Evolutionary conservation across 805 yeast genomes (phyloP).

Genomic region (Yarrowia divulgata): DNA sequence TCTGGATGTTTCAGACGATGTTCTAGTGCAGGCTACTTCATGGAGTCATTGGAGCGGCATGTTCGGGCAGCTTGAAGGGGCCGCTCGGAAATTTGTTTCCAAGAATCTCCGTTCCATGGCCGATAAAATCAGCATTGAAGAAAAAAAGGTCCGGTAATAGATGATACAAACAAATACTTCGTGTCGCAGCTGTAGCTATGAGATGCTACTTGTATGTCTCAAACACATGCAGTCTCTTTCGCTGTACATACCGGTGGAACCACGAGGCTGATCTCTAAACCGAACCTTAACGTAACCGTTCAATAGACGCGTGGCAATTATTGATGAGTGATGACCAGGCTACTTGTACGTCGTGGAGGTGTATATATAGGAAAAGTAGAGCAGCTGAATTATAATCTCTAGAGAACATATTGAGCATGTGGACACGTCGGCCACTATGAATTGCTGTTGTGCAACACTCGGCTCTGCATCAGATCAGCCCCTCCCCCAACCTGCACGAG

Average conservation of each 20-base stretch:
- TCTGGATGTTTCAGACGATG: conserved; percentile 22
- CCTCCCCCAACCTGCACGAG: conserved; percentile 23
- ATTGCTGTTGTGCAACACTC: neutral
- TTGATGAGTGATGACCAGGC: neutral
- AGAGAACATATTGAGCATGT: neutral
- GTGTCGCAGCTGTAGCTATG: no score
- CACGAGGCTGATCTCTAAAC: conserved; percentile 2
- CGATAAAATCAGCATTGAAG: conserved; percentile 18
- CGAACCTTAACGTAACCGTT: conserved; percentile 15
- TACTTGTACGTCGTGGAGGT: no score
- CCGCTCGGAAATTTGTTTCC: neutral
- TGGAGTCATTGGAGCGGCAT: conserved; percentile 12
- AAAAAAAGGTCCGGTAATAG: conserved; percentile 4
- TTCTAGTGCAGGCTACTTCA: conserved; percentile 16
- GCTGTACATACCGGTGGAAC: neutral
- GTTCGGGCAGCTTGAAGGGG: conserved; percentile 12
- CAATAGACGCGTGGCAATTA: conserved; percentile 26
- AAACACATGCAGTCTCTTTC: neutral
- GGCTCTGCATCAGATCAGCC: neutral
- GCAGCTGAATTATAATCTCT: no score
- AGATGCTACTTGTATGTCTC: neutral
- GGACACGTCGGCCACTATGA: neutral
- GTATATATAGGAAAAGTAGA: neutral
- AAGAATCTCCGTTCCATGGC: conserved; percentile 9
- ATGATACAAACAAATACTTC: neutral